Evolutionary conservation across 192 early-diverging fungal species (phyloP), one percentile per base, ranked within the genome.

Genomic region (Coemansia sp.): DNA sequence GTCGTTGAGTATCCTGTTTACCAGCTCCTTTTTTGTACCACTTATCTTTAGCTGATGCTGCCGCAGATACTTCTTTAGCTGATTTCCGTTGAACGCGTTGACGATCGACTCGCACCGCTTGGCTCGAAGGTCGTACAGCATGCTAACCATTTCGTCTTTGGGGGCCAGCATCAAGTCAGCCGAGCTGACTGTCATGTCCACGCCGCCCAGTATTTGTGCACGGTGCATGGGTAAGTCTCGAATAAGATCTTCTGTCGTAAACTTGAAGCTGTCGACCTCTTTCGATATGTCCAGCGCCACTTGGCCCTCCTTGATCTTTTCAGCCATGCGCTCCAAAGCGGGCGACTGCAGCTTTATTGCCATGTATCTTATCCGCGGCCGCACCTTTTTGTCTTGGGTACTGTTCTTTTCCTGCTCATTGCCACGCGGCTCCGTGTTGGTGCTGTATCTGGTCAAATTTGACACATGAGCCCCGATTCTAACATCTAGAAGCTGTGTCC

Each of bases 31-130:
- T 46, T 80, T 80, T 1, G 46, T 64, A 0, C 76, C 76, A 0
- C 41, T 27, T 0, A 12, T 18, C 24, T 24, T 29, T 10, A 56
- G 18, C 2, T 54, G 41, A 22, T 80, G 53, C 22, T 34, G 11
- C 19, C 48, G 35, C 56, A 80, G 32, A 19, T 80, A 80, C 36
- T 41, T 39, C 29, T 61, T 48, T 8, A 80, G 64, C 53, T 80
- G 76, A 4, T 41, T 27, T 12, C 22, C 37, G 22, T 42, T 61
- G 17, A 80, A 80, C 6, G 56, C 60, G 0, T 3, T 9, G 15
- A 35, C 22, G 4, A 80, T 67, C 43, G 34, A 17, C 4, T 44
- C 21, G 0, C 34, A 53, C 3, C 71, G 60, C 33, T 53, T n/a
- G 19, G 37, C 18, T 11, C 71, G 66, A 14, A 68, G 27, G 33